Conservation (phyloP, 208 protist species). For the Angomonas deanei region DNA sequence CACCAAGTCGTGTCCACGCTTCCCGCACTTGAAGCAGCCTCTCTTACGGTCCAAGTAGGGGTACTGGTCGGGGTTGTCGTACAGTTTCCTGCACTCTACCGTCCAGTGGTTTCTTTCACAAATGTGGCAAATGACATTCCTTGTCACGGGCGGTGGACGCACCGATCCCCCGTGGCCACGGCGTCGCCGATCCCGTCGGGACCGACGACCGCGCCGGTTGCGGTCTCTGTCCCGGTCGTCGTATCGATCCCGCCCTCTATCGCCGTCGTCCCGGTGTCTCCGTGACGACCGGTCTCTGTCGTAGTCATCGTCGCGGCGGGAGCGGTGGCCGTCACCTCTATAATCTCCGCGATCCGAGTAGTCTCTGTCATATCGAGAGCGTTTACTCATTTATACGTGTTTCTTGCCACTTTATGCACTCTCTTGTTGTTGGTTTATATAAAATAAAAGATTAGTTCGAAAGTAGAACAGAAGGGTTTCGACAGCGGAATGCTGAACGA, state of each 20-base stretch:
- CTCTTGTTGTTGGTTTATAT: neutral
- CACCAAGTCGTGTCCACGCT: slow-evolving; percentile 57
- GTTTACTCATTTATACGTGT: slow-evolving; percentile 2
- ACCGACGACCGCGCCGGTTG: neutral
- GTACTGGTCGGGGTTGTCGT: slow-evolving; percentile 34
- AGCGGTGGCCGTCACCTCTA: slow-evolving; percentile 18
- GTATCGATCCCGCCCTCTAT: neutral
- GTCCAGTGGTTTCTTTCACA: slow-evolving; percentile 83
- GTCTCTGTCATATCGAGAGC: neutral
- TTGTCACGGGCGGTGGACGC: slow-evolving; percentile 15
- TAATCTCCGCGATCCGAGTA: neutral
- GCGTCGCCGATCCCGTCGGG: neutral
- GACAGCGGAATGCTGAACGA: too few species aligned
- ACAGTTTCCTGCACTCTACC: slow-evolving; percentile 54
- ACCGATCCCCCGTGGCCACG: slow-evolving; percentile 1
- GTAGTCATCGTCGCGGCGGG: slow-evolving; percentile 5
- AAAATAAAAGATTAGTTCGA: slow-evolving; percentile 1
- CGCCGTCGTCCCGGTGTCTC: neutral
- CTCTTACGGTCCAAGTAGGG: slow-evolving; percentile 45
- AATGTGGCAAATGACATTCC: slow-evolving; percentile 71
- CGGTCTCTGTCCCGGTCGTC: neutral
- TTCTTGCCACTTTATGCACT: neutral
- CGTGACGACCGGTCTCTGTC: slow-evolving; percentile 5
- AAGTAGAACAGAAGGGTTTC: slow-evolving; percentile 13
- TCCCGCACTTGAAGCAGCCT: slow-evolving; percentile 74